Evolutionary conservation across 352 stramenopile species (phyloP).

Genomic region (Pythium biforme): DNA sequence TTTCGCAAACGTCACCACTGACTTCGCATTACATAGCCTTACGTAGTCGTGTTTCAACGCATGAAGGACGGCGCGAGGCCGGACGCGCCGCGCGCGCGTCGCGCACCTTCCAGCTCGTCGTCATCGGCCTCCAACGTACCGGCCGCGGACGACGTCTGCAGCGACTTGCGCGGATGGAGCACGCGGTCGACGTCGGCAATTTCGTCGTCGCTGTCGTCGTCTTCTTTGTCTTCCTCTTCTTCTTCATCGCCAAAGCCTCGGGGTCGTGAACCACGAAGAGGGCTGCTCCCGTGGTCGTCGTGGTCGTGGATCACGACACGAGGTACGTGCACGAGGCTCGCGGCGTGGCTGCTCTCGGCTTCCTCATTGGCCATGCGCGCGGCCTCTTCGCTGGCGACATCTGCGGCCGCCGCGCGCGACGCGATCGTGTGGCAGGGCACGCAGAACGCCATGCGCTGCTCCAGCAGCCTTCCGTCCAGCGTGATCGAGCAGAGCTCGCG

Average conservation of each 20-base stretch:
- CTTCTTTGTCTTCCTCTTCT: not conserved
- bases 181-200: not conserved
- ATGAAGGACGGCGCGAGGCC: slow-evolving; percentile 14
- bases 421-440: slow-evolving; percentile 26
- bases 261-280: no score
- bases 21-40: no score
- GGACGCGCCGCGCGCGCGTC: not conserved
- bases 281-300: not conserved
- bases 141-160: slow-evolving; percentile 15
- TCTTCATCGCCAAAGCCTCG: no score
- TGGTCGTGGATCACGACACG: not conserved
- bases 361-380: not conserved
- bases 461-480: slow-evolving; percentile 1
- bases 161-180: slow-evolving; percentile 11
- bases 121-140: slow-evolving; percentile 11
- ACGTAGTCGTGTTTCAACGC: not conserved
- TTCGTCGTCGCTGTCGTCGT: not conserved
- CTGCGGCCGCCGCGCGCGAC: slow-evolving; percentile 9
- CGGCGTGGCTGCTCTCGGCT: not conserved
- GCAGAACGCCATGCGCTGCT: slow-evolving; percentile 26
- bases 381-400: slow-evolving; percentile 24
- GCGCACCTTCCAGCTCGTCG: slow-evolving; percentile 13
- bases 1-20: no score
- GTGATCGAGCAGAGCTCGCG: slow-evolving; percentile 32
- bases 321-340: not conserved